Percentiles rank a stretch among this genome's conserved stretches.
phyloP scores from a whole-genome alignment of 768 basidiomycete species.

The Candolleomyces efflorescens region DNA sequence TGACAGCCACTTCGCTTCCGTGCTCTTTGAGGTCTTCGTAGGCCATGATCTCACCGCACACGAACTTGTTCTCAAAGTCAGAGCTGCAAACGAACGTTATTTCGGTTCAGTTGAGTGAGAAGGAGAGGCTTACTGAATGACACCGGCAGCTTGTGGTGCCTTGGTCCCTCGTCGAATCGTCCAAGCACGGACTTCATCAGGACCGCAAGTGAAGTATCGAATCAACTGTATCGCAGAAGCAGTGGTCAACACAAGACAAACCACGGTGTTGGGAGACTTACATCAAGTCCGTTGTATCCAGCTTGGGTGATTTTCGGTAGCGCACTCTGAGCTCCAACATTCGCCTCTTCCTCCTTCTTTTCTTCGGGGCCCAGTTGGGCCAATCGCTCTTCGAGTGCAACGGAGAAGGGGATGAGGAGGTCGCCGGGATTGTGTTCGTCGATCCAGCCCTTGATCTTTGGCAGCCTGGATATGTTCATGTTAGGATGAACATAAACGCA shows the following conservation, averaged over 20 bases:
- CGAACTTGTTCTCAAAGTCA: slow-evolving; percentile 97
- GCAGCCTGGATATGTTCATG: slow-evolving; percentile 40
- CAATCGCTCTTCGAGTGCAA: slow-evolving; percentile 90
- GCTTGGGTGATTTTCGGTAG: slow-evolving; percentile 94
- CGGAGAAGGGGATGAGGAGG: slow-evolving; percentile 93
- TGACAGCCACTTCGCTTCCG: slow-evolving; percentile 87
- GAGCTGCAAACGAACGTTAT: slow-evolving; percentile 43
- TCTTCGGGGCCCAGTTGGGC: slow-evolving; percentile 60
- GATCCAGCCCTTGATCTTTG: slow-evolving; percentile 98
- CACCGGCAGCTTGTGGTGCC: slow-evolving; percentile 96
- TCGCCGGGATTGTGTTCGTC: slow-evolving; percentile 96
- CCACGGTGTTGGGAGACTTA: slow-evolving; percentile 29
- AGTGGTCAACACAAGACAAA: neutral
- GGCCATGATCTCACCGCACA: slow-evolving; percentile 95
- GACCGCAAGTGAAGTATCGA: slow-evolving; percentile 96
- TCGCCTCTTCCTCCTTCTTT: slow-evolving; percentile 74
- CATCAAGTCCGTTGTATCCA: slow-evolving; percentile 84
- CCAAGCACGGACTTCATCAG: slow-evolving; percentile 97
- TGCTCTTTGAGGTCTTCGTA: slow-evolving; percentile 89
- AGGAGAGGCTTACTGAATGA: slow-evolving; percentile 77
- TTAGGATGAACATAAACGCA: no score
- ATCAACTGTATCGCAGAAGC: slow-evolving; percentile 65
- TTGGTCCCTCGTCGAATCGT: slow-evolving; percentile 92
- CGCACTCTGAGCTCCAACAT: slow-evolving; percentile 66
- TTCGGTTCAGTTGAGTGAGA: neutral